phyloP scores from a whole-genome alignment of 2,329 filamentous ascomycete genomes.

The Phoma sp. region DNA sequence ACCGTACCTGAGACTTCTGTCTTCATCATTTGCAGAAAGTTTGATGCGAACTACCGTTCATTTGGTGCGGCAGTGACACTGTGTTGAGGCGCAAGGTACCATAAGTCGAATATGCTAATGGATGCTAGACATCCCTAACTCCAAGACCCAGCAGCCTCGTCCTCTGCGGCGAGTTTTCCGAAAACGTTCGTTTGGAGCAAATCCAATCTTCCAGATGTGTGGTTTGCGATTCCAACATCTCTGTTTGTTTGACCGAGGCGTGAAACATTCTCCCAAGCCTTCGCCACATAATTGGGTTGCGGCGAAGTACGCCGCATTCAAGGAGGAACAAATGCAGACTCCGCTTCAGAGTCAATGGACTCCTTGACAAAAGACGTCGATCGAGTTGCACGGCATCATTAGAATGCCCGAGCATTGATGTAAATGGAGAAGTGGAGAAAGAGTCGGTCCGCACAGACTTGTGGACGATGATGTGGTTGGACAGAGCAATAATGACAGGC shows the following conservation, averaged over 20 bases:
- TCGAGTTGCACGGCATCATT: constrained; percentile 12
- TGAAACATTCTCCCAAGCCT: constrained; percentile 4
- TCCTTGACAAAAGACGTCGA: neutral
- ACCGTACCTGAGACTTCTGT: neutral
- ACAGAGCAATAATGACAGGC: neutral
- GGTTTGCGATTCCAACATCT: neutral
- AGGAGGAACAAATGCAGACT: neutral
- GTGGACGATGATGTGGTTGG: neutral
- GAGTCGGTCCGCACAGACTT: constrained; percentile 4
- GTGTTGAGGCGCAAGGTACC: constrained; percentile 18
- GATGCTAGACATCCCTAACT: constrained; percentile 1
- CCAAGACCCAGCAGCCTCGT: constrained; percentile 7
- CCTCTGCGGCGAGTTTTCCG: neutral
- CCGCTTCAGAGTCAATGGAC: neutral
- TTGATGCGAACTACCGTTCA: constrained; percentile 1
- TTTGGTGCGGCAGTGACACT: neutral
- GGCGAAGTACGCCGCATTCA: neutral
- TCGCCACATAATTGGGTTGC: neutral
- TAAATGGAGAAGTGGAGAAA: constrained; percentile 9
- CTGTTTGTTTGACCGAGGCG: neutral
- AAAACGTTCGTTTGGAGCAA: neutral
- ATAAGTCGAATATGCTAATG: neutral
- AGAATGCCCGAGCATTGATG: constrained; percentile 9
- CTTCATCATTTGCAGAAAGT: neutral
- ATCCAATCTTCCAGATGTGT: neutral